Evolutionary conservation across 2,329 filamentous ascomycete genomes (phyloP), one percentile per base, ranked within the genome.

Genomic region (Neodidymelliopsis sp.): DNA sequence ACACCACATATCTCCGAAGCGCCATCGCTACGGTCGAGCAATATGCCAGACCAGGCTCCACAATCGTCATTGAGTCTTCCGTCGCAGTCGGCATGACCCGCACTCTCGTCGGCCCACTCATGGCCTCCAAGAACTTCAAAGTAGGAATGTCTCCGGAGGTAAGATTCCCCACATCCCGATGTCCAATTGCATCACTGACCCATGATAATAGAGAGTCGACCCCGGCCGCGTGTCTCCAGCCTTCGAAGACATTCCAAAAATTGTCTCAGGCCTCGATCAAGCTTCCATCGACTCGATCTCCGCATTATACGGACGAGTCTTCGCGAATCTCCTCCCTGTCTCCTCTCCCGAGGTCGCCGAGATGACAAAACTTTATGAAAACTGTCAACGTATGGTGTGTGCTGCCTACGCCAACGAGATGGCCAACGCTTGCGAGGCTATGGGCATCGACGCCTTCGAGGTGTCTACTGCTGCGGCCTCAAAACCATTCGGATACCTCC

Each of bases 361-460:
- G 63, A 82, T 83, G 79, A 80, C 76, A 53, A 84, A 84, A 66
- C 67, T 84, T 10, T 84, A 82, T 58, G 81, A 83, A 51, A 84
- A 83, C 60, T 84, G 81, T 59, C 79, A 83, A 60, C 74, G 81
- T 2, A 82, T 81, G 77, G 69, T 83, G 10, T 75, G 74, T 57
- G 81, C 82, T 24, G 79, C 81, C 0, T 83, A 79, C 46, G 79
- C 75, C 46, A 83, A 83, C 55, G 81, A 83, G 53, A 82, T 83
- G 77, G 79, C 80, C 1, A 79, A 83, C 54, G 80, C 81, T 6
- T 82, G 79, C 43, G 42, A 64, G 6, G 51, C 65, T 0, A 73
- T 77, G 35, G 71, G 61, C 18, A 81, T 83, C 35, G 75, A 82
- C 49, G 75, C 78, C 0, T 79, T 75, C 36, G 81, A 83, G 59